These are phyloP conservation scores for Starmerella stigmatis DNA, from an alignment of 805 yeast species.

Conservation along the genomic window DNA sequence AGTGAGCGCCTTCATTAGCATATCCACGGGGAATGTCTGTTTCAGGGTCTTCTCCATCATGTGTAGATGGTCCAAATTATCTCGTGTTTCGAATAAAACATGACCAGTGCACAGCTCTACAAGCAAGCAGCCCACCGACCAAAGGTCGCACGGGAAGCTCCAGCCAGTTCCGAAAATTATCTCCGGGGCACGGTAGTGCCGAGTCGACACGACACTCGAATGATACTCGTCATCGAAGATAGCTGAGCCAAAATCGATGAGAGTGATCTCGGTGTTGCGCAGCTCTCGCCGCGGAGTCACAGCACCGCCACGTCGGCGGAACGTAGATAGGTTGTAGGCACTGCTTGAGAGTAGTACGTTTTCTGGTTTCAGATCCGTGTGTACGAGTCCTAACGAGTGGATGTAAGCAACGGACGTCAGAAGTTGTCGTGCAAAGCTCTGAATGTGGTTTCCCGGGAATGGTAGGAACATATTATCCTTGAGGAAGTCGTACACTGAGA, in stretches of 20 bases:
- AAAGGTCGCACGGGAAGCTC: constrained; percentile 93
- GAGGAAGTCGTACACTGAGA: constrained; percentile 81
- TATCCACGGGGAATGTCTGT: constrained; percentile 30
- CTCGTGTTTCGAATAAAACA: constrained; percentile 89
- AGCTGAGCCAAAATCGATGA: constrained; percentile 96
- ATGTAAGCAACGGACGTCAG: constrained; percentile 75
- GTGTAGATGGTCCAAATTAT: constrained; percentile 85
- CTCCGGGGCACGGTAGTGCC: constrained; percentile 97
- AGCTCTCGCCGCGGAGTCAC: constrained; percentile 37
- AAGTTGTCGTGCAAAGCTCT: constrained; percentile 76
- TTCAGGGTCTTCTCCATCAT: constrained; percentile 81
- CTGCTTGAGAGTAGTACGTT: constrained; percentile 52
- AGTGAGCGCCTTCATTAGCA: constrained; percentile 24
- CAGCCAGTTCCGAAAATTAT: constrained; percentile 90
- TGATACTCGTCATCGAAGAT: constrained; percentile 91
- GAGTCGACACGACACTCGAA: constrained; percentile 79
- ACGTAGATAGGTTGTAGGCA: constrained; percentile 3
- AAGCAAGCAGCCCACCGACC: constrained; percentile 92
- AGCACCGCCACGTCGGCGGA: constrained; percentile 14
- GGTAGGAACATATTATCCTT: constrained; percentile 72
- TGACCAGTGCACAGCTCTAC: constrained; percentile 90
- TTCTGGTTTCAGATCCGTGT: constrained; percentile 95
- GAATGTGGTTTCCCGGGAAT: constrained; percentile 92
- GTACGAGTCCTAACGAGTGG: constrained; percentile 82
- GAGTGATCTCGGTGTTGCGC: constrained; percentile 68